Evolutionary conservation across 257 asterid species (phyloP).

Genomic region (Vinca minor): DNA sequence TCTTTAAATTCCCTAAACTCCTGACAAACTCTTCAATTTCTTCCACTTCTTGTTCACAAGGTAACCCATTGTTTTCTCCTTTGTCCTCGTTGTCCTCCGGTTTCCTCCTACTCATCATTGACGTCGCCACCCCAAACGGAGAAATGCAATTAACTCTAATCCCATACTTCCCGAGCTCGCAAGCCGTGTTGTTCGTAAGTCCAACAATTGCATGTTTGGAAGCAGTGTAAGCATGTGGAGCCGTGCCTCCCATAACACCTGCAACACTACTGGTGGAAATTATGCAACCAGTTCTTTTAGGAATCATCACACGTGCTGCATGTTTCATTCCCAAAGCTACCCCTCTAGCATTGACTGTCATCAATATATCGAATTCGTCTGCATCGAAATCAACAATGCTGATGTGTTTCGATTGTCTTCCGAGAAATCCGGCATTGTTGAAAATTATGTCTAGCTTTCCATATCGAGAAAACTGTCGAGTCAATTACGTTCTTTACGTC

Average conservation of each 20-base stretch:
- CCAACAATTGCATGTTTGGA: slow-evolving; percentile 82
- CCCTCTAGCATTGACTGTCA: slow-evolving; percentile 67
- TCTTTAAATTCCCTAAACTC: slow-evolving; percentile 41
- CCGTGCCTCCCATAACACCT: slow-evolving; percentile 59
- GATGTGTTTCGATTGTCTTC: slow-evolving; percentile 53
- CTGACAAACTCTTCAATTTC: slow-evolving; percentile 63
- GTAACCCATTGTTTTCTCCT: neutral
- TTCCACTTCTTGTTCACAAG: slow-evolving; percentile 40
- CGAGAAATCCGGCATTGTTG: slow-evolving; percentile 81
- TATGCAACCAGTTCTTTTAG: slow-evolving; percentile 41
- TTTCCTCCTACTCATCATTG: slow-evolving; percentile 29
- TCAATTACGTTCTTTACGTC: slow-evolving; percentile 37
- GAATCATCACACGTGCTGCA: slow-evolving; percentile 72
- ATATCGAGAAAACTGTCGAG: slow-evolving; percentile 31
- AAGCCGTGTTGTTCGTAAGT: slow-evolving; percentile 62
- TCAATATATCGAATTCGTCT: slow-evolving; percentile 51
- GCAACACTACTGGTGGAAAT: slow-evolving; percentile 78
- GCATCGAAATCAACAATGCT: slow-evolving; percentile 64
- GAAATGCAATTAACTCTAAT: slow-evolving; percentile 75
- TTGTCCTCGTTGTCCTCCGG: too few relatives aligned
- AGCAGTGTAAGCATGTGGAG: slow-evolving; percentile 77
- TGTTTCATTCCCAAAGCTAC: slow-evolving; percentile 73
- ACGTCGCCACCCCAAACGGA: slow-evolving; percentile 85
- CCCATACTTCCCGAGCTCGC: slow-evolving; percentile 68
- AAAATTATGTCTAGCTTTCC: slow-evolving; percentile 56